Base-by-base conservation (phyloP, 2,329 filamentous ascomycete genomes). In the Paracoccidioides lutzii region DNA sequence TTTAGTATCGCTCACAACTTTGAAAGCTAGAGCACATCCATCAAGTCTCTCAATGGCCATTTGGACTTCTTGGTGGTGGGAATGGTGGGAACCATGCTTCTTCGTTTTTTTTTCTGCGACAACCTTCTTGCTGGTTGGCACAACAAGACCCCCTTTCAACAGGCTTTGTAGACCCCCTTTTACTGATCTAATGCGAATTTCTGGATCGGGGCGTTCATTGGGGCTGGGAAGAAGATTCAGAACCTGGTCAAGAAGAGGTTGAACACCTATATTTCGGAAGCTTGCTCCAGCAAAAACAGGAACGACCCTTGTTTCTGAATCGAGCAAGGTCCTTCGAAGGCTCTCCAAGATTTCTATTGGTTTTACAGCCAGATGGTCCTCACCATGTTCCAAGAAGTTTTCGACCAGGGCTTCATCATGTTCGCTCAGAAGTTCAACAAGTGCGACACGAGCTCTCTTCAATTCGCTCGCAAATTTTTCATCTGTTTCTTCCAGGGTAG, bases 241-340 rank as follows among this genome's bases (percentile, higher is more conserved):
- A 10, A 97, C 83, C 41, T 88, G 88, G 68, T 97, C 90, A 54
- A 97, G 79, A 28, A 98, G 76, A 33, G 90, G 89, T 68, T 96
- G 89, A 3, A 97, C 90, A 6, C 93, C 93, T 59, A 97, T 88
- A 61, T 97, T 95, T 44, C 87, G 83, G 70, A 97, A 90, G 69
- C 90, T 96, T 4, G 91, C 90, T 2, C 91, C 91, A 0, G 88
- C 88, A 70, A 95, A 94, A 0, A 96, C 80, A 0, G 91, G 91
- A 45, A 93, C 86, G 15, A 94, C 76, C n/a, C 74, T 76, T 52
- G 88, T 89, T 7, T 61, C 62, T 8, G 85, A 79, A 0, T 83
- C 81, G 49, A 84, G 76, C 5, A 95, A 81, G 42, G 83, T 84
- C 48, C 83, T 79, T 38, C 90, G 82, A 37, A 98, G 79, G 59